Conservation (phyloP, 805 yeast genomes). For the Ogataea paradorogensis region DNA sequence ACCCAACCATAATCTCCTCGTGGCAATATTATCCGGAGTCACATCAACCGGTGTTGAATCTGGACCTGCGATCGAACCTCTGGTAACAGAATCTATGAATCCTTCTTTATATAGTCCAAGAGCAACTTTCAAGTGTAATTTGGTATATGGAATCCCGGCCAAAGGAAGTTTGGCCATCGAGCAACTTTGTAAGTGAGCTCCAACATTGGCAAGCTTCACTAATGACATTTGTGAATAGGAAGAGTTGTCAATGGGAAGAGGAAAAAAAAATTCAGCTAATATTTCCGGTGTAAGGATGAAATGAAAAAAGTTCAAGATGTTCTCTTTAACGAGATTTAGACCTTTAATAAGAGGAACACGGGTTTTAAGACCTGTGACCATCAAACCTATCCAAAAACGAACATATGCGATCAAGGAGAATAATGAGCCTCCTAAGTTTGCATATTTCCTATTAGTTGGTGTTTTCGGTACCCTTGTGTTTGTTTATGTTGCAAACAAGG, state of each 20-base stretch:
- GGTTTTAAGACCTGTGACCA: neutral
- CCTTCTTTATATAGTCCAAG: slow-evolving; percentile 89
- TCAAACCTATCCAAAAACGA: slow-evolving; percentile 3
- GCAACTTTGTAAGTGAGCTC: slow-evolving; percentile 89
- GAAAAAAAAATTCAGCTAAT: slow-evolving; percentile 1
- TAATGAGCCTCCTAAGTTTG: slow-evolving; percentile 38
- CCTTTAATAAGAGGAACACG: slow-evolving; percentile 2
- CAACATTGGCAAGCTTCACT: slow-evolving; percentile 76
- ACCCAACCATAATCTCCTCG: slow-evolving; percentile 89
- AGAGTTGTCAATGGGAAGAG: slow-evolving; percentile 3
- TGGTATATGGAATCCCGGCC: slow-evolving; percentile 80
- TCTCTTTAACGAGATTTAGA: slow-evolving; percentile 6
- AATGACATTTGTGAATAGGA: slow-evolving; percentile 63
- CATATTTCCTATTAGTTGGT: slow-evolving; percentile 41
- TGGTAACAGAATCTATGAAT: slow-evolving; percentile 75
- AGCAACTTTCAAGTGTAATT: slow-evolving; percentile 79
- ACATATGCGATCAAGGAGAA: slow-evolving; percentile 15
- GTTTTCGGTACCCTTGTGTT: slow-evolving; percentile 44
- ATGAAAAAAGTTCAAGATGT: slow-evolving; percentile 1
- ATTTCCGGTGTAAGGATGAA: slow-evolving; percentile 5
- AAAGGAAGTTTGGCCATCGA: slow-evolving; percentile 67
- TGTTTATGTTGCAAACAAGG: slow-evolving; percentile 30
- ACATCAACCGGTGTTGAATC: slow-evolving; percentile 70
- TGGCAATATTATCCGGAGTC: slow-evolving; percentile 81
- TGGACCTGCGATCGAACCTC: slow-evolving; percentile 84